Evolutionary conservation across 495 filamentous ascomycete species (phyloP), one percentile per base, ranked within the genome.

Genomic region (Hypoxylon crocopeplum): DNA sequence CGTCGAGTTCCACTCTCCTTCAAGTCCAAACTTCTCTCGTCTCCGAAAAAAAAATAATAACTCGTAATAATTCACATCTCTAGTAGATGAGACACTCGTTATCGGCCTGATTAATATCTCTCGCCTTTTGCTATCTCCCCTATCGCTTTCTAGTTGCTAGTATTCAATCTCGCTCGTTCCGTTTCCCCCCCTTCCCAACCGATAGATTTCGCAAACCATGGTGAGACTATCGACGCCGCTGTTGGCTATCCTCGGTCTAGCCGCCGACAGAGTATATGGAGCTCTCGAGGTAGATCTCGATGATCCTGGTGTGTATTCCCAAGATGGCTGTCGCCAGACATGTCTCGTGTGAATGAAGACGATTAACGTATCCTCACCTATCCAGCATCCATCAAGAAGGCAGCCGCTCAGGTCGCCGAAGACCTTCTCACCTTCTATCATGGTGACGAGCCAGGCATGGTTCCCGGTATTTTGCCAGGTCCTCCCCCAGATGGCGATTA

Each of bases 401-500:
- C 84, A 3, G 86, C 88, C 22, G 77, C 79, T 27, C 82, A 74
- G 3, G 79, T 88, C 39, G 87, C 87, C 12, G 77, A 81, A 68
- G 83, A 85, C 54, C 77, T 90, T 74, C 84, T 91, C 74, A 73
- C 72, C 30, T 83, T 80, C 59, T 91, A 92, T 70, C 75, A 85
- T 49, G 82, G 83, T 41, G 84, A 88, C 60, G 67, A 82, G 47
- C 73, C 81, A 2, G 86, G 81, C 32, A 73, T 75, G 39, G 79
- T 82, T 10, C 82, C 82, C 19, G 86, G 86, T 52, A 80, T 87
- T 44, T 69, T 88, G 17, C 75, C 78, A 12, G 72, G 69, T 3
- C 74, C 74, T 46, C 77, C 74, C 6, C 72, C 74, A 2, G 71
- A 75, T 37, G 69, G 69, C 27, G 69, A 72, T 6, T 90, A 89